A percentile compares a stretch with the other conserved stretches of the same genome.
These are phyloP conservation scores for Metschnikowia lunata DNA, from an alignment of 805 yeast genomes.

Conservation along the genomic window DNA sequence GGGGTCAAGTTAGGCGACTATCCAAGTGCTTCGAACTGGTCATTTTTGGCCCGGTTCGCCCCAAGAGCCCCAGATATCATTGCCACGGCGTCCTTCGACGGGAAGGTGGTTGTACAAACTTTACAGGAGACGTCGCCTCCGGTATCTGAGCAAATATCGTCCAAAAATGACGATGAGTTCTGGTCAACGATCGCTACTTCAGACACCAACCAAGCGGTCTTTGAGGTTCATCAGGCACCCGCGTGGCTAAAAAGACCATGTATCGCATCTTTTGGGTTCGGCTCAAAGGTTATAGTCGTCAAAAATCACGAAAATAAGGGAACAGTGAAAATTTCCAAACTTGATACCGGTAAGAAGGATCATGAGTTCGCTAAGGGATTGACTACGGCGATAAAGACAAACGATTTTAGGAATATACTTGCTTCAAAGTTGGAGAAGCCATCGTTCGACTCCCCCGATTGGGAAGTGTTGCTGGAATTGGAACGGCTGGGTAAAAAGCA, in stretches of 20 bases:
- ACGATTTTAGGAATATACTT: conserved; percentile 52
- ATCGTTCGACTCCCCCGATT: conserved; percentile 50
- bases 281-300: conserved; percentile 76
- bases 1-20: conserved; percentile 77
- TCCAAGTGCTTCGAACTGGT: conserved; percentile 93
- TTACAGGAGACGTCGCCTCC: conserved; percentile 80
- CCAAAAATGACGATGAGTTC: conserved; percentile 66
- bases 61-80: conserved; percentile 84
- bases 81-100: conserved; percentile 85
- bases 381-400: conserved; percentile 51
- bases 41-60: conserved; percentile 83
- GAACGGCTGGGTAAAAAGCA: conserved; percentile 47
- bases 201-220: conserved; percentile 69
- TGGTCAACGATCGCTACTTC: conserved; percentile 75
- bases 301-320: conserved; percentile 39
- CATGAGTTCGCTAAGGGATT: conserved; percentile 30
- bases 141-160: conserved; percentile 37
- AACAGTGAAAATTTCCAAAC: conserved; percentile 40
- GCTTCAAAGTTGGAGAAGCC: conserved; percentile 43
- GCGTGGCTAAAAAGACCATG: conserved; percentile 76
- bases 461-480: conserved; percentile 57
- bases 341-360: conserved; percentile 34
- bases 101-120: conserved; percentile 74
- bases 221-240: conserved; percentile 77
- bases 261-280: conserved; percentile 84